Evolutionary conservation across 2,329 filamentous ascomycete species (phyloP), one percentile per base, ranked within the genome.

Genomic region (Arthrobotrys conoides): DNA sequence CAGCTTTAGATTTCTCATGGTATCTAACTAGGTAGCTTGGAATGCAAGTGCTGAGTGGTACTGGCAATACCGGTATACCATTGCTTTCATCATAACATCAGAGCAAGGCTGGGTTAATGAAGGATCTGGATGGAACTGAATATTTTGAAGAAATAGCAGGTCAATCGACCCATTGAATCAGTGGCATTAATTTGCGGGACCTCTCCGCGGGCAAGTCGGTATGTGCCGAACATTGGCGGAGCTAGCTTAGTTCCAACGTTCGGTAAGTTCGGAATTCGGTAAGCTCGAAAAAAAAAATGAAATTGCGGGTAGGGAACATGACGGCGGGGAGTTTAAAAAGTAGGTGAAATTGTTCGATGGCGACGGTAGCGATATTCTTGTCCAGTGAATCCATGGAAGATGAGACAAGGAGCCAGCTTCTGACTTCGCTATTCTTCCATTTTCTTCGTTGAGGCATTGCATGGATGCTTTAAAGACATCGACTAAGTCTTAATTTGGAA

Each of bases 311-410:
- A 33, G 27, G 49, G 33, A 30, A 44, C n/a, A 12, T 8, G 9
- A 46, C n/a, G n/a, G 44, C n/a, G 44, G 44, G 44, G n/a, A 46
- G 44, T 46, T 46, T 46, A 46, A 20, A 16, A 46, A 20, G 44
- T 18, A 46, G n/a, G 44, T 44, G 44, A 20, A n/a, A 20, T 46
- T 10, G 3, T 4, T 46, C n/a, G 8, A 46, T 46, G 4, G 18
- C 5, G 16, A 6, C 24, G 6, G 16, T 55, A 16, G 16, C 51
- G 16, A 18, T 18, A 24, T 16, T 10, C 27, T 18, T n/a, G 14
- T n/a, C 49, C 27, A 18, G 24, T 18, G 51, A 33, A 18, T 18
- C 16, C 51, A 55, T 55, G 51, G 51, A 18, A n/a, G 27, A 18
- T 36, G 5, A 33, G n/a, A 55, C 51, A 55, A 36, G 14, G 24